These are phyloP conservation scores for Kuraishia capsulata DNA, from an alignment of 805 yeast species.

Conservation along the genomic window DNA sequence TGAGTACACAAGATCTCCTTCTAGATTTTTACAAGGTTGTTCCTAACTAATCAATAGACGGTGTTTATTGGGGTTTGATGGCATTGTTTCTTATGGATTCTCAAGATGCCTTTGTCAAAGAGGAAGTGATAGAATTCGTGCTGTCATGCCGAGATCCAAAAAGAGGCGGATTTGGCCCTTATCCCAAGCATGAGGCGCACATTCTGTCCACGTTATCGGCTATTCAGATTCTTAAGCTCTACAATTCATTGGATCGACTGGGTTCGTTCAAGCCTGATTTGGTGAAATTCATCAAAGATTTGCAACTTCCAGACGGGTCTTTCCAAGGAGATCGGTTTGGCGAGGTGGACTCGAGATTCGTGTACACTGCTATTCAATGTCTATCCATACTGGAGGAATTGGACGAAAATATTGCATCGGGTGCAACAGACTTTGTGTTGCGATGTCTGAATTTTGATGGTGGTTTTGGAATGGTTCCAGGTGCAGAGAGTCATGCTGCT, in stretches of 20 bases:
- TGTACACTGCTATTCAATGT: slow-evolving; percentile 71
- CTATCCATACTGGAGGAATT: slow-evolving; percentile 62
- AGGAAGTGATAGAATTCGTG: slow-evolving; percentile 63
- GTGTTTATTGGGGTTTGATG: slow-evolving; percentile 91
- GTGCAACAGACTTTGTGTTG: slow-evolving; percentile 57
- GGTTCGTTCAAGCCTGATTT: slow-evolving; percentile 16
- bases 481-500: slow-evolving; percentile 93
- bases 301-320: slow-evolving; percentile 59
- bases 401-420: slow-evolving; percentile 37
- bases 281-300: slow-evolving; percentile 27
- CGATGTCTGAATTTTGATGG: slow-evolving; percentile 89
- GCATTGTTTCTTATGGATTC: slow-evolving; percentile 58
- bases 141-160: slow-evolving; percentile 47
- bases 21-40: too few relatives aligned
- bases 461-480: slow-evolving; percentile 89
- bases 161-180: slow-evolving; percentile 83
- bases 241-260: slow-evolving; percentile 44
- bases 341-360: slow-evolving; percentile 87
- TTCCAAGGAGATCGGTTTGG: slow-evolving; percentile 89
- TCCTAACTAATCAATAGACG: too few relatives aligned
- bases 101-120: slow-evolving; percentile 45
- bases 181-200: slow-evolving; percentile 86
- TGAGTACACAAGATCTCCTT: slow-evolving; percentile 5
- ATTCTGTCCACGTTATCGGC: slow-evolving; percentile 79
- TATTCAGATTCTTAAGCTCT: slow-evolving; percentile 66